Conservation (phyloP, 78 protist genomes). For the Dictyostelium citrinum region DNA sequence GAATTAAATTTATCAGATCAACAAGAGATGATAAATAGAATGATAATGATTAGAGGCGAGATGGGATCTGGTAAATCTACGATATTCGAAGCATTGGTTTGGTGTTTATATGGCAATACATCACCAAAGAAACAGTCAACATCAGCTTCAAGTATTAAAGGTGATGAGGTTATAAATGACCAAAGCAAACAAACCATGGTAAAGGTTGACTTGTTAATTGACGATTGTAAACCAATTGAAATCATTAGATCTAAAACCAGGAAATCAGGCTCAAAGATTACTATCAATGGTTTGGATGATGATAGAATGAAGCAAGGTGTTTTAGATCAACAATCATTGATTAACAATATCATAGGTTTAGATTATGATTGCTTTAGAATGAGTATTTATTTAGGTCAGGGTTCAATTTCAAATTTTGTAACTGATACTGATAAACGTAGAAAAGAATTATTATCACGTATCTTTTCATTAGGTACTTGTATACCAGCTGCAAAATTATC, state of each 20-base stretch:
- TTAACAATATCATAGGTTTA: conserved; percentile 43
- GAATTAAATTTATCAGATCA: neutral
- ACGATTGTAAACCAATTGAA: conserved; percentile 6
- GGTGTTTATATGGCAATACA: conserved; percentile 54
- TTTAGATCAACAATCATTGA: conserved; percentile 25
- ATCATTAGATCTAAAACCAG: conserved; percentile 34
- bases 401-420: conserved; percentile 49
- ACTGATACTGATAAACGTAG: conserved; percentile 39
- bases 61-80: conserved; percentile 69
- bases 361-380: conserved; percentile 70
- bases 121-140: conserved; percentile 42
- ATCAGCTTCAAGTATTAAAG: conserved; percentile 15
- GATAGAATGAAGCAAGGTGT: conserved; percentile 26
- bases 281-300: conserved; percentile 14
- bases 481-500: conserved; percentile 42
- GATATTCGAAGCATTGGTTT: conserved; percentile 54
- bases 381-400: conserved; percentile 72
- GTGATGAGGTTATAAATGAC: conserved; percentile 74
- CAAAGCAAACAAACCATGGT: neutral
- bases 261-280: conserved; percentile 13
- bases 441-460: conserved; percentile 43
- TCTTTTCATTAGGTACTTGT: conserved; percentile 57
- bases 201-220: neutral
- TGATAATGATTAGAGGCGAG: conserved; percentile 37
- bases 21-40: neutral